Evolutionary conservation across 2,329 filamentous ascomycete genomes (phyloP), one percentile per base, ranked within the genome.

Genomic region (Fusarium agapanthi): DNA sequence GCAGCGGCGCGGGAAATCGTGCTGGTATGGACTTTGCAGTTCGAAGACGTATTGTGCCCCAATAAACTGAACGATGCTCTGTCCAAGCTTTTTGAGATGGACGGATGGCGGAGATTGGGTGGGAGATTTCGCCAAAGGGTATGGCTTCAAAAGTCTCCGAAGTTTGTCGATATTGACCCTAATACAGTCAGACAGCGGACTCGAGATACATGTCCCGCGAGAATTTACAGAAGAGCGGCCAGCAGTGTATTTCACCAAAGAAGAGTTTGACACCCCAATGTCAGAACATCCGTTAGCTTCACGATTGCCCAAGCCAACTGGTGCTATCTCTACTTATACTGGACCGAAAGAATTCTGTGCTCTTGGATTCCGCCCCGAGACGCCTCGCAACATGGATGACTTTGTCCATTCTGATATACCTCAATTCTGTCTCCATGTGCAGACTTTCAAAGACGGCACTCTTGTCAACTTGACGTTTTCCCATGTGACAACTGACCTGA

Each of bases 1-100:
- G 44, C 48, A 8, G 62, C 62, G 22, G 47, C 58, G 12, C 67
- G 67, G 15, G 58, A 58, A 20, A 63, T 62, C 20, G 58, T 67
- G 5, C 10, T 71, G 18, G 62, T 71, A 5, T 71, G 67, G 69
- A 71, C 58, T 22, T 71, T 67, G 15, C 65, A 45, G 20, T 71
- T 71, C 14, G 50, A 64, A 15, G 69, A 71, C 18, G 7, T 67
- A 35, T 30, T 71, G 11, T 26, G 55, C 12, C 62, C 69, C 18
- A 32, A 64, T 6, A 63, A 57, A 20, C 4, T 71, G 15, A 20
- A 54, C 18, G 22, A 28, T 37, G 48, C 62, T 20, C 16, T 71
- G 6, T 67, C 69, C 1, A 18, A 40, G 1, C 67, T 71, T 0
- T 70, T 71, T 14, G 24, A 55, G 5, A 32, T 61, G 28, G 40